Evolutionary conservation across 768 basidiomycete species (phyloP).

Genomic region (Hortiboletus campestris): DNA sequence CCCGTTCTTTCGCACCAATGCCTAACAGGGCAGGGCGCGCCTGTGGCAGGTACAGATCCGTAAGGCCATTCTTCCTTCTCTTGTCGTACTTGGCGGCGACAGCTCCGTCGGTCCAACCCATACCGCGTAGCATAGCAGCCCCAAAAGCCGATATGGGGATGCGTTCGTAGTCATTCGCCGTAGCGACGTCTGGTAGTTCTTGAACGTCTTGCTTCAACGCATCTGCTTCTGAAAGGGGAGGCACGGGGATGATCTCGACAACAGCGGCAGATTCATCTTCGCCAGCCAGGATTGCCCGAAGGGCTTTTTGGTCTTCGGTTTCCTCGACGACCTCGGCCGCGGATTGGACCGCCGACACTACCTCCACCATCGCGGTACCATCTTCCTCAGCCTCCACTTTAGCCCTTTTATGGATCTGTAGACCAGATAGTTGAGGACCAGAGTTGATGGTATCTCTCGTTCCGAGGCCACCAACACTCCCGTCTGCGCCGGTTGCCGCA

Average conservation of each 20-base stretch:
- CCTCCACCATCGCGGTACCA: conserved; percentile 4
- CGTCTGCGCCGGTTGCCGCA: conserved; percentile 58
- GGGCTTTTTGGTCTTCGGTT: conserved; percentile 76
- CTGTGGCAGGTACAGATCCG: conserved; percentile 79
- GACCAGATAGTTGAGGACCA: conserved; percentile 66
- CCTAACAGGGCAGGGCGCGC: conserved; percentile 85
- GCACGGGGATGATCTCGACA: conserved; percentile 62
- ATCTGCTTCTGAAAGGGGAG: conserved; percentile 71
- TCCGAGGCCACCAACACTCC: conserved; percentile 75
- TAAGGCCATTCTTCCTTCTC: conserved; percentile 51
- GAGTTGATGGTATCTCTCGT: conserved; percentile 74
- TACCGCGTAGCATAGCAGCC: conserved; percentile 87
- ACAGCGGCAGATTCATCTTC: conserved; percentile 36
- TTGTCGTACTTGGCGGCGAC: conserved; percentile 60
- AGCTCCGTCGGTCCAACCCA: conserved; percentile 92
- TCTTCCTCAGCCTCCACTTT: conserved; percentile 35
- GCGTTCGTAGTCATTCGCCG: conserved; percentile 82
- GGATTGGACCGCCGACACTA: conserved; percentile 11
- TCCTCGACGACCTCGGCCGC: conserved; percentile 41
- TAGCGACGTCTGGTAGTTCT: conserved; percentile 72
- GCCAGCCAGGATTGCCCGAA: conserved; percentile 73
- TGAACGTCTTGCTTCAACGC: conserved; percentile 82
- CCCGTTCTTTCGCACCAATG: conserved; percentile 89
- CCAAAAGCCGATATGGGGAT: conserved; percentile 94
- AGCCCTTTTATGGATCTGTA: conserved; percentile 48